Evolutionary conservation across 306 rosid species (phyloP), one percentile per base, ranked within the genome.

Genomic region (Lathyrus aphaca): DNA sequence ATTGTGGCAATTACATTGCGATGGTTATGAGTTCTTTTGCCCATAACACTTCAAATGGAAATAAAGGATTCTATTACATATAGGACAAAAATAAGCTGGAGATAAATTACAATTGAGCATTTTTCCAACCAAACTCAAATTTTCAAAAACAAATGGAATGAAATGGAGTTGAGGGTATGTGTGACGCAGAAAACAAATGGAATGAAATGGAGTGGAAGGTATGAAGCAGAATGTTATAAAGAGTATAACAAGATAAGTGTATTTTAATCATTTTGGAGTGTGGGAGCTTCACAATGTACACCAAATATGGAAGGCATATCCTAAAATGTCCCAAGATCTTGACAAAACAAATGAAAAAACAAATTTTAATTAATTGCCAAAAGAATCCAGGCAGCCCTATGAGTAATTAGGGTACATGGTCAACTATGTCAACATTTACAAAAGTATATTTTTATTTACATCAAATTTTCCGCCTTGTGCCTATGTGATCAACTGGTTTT

Each of bases 301-400:
- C 17, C 21, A 48, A 35, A 35, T 48, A 16, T 48, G 15, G 54
- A 15, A 48, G 54, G 54, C 11, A 46, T 46, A 3, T 15, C 21
- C 50, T 13, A 44, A 44, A 44, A 49, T 50, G 27, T 50, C 8
- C 23, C 9, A 57, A 5, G 1, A 30, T 57, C 15, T 14, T 57
- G 21, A 57, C 64, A 57, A 29, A 14, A 57, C 12, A 2, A 57
- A 57, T 29, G 43, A 15, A 58, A n/a, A 5, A 6, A 14, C 4
- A 58, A 58, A 29, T n/a, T 58, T 32, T 32, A 15, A 30, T n/a
- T 32, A 58, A 58, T 32, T n/a, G 44, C 44, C 32, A 58, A n/a
- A 58, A n/a, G 43, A 58, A 58, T 58, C 64, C 43, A 58, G 23
- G 37, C 9, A 35, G 25, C 44, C 44, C 17, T 59, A 32, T 60